Percentiles rank a stretch among this genome's conserved stretches.
Conservation (phyloP, 371 early-diverging fungal species). For the Fennellomyces sp. region DNA sequence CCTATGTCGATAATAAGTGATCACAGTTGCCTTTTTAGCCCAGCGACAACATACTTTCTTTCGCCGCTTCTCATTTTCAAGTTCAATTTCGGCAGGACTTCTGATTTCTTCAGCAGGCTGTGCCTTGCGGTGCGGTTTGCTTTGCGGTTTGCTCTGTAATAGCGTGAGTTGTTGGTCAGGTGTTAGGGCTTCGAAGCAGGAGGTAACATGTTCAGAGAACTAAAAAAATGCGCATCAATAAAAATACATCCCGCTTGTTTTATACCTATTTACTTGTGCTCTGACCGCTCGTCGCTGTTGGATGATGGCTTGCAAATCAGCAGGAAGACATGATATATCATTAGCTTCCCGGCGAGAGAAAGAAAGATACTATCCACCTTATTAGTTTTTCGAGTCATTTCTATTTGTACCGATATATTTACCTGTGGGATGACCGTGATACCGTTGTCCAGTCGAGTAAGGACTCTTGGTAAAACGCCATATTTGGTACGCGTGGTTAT, state of each 20-base stretch:
- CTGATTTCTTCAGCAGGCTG: slow-evolving; percentile 12
- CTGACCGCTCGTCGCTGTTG: slow-evolving; percentile 27
- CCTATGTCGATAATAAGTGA: too few relatives aligned
- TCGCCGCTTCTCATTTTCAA: slow-evolving; percentile 19
- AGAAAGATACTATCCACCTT: slow-evolving; percentile 34
- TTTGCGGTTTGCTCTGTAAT: slow-evolving; percentile 13
- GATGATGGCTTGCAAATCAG: slow-evolving; percentile 28
- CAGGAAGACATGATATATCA: slow-evolving; percentile 40
- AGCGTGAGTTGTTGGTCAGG: slow-evolving; percentile 18
- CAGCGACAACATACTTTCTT: slow-evolving; percentile 24
- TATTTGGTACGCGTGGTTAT: slow-evolving; percentile 30
- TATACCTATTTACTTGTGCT: slow-evolving; percentile 21
- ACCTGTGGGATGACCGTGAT: slow-evolving; percentile 22
- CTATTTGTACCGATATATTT: neutral
- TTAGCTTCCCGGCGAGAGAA: slow-evolving; percentile 64
- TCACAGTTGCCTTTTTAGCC: too few relatives aligned
- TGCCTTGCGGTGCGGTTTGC: slow-evolving; percentile 17
- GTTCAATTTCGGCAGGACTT: slow-evolving; percentile 23
- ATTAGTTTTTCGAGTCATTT: neutral
- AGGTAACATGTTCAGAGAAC: slow-evolving; percentile 23
- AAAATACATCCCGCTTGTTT: neutral
- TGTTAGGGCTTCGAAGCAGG: slow-evolving; percentile 11
- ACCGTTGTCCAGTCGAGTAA: slow-evolving; percentile 11
- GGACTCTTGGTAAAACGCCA: slow-evolving; percentile 23
- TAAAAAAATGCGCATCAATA: neutral